Percentiles rank a stretch among this genome's conserved stretches.
Conservation (phyloP, 208 protist species). For the Acanthamoeba royreba region DNA sequence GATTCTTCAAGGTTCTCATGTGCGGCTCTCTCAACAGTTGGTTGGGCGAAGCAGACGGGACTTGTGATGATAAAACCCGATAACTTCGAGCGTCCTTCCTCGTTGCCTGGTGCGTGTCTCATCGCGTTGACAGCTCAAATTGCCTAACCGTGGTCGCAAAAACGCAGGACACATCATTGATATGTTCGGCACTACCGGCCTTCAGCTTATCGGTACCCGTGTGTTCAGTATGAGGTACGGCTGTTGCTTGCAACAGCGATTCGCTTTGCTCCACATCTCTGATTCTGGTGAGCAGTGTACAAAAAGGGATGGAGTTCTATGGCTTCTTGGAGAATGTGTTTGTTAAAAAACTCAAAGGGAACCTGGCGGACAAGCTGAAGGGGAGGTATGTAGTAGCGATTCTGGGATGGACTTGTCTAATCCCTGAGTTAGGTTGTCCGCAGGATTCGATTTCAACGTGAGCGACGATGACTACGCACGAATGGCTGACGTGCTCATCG, state of each 20-base stretch:
- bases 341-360: background rate
- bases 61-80: background rate
- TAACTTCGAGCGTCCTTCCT: background rate
- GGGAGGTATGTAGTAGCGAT: background rate
- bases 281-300: background rate
- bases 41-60: background rate
- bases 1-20: no score
- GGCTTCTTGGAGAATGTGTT: background rate
- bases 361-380: background rate
- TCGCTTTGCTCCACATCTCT: background rate
- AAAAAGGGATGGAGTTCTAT: background rate
- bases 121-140: background rate
- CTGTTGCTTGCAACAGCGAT: background rate
- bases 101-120: background rate
- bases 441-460: background rate
- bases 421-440: background rate
- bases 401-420: no score
- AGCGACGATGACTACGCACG: background rate
- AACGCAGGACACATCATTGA: background rate
- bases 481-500: background rate
- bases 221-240: background rate
- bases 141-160: background rate
- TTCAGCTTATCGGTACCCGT: background rate
- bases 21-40: background rate
- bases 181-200: background rate